Evolutionary conservation across 768 basidiomycete species (phyloP).

Genomic region (Infundibulicybe gibba): DNA sequence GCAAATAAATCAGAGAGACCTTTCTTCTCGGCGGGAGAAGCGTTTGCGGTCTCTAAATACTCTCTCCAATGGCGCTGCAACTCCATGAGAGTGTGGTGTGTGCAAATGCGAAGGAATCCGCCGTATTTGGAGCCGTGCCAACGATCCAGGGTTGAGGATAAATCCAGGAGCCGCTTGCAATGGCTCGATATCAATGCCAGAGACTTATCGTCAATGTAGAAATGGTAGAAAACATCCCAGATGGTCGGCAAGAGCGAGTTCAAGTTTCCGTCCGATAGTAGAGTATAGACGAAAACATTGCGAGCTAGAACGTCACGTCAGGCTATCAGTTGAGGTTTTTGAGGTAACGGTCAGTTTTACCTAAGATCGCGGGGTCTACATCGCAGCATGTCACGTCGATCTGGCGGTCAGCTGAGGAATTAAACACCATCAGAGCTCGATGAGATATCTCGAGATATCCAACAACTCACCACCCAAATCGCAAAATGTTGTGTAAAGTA

Average conservation of each 20-base stretch:
- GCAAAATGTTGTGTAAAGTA: constrained; percentile 44
- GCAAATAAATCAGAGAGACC: constrained; percentile 15
- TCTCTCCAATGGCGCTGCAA: constrained; percentile 37
- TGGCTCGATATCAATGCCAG: constrained; percentile 30
- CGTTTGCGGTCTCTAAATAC: constrained; percentile 24
- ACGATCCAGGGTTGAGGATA: constrained; percentile 23
- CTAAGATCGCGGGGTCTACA: constrained; percentile 41
- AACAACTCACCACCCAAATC: constrained; percentile 11
- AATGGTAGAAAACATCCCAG: constrained; percentile 49
- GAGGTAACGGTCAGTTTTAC: constrained; percentile 16
- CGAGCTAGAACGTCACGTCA: constrained; percentile 34
- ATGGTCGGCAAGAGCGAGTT: constrained; percentile 10
- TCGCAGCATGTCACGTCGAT: constrained; percentile 53
- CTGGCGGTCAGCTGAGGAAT: constrained; percentile 16
- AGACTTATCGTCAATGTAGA: constrained; percentile 36
- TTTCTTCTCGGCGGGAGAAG: constrained; percentile 16
- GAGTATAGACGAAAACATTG: constrained; percentile 41
- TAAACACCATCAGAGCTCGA: neutral
- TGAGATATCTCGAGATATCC: constrained; percentile 13
- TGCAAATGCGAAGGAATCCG: constrained; percentile 31
- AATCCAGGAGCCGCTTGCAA: constrained; percentile 30
- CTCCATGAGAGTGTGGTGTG: constrained; percentile 29
- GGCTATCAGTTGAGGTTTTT: neutral
- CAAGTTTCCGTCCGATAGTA: constrained; percentile 30
- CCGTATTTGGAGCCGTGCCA: constrained; percentile 41